These are phyloP conservation scores for Taiwanofungus camphoratus DNA, from an alignment of 1,284 basidiomycete genomes.

Conservation along the genomic window DNA sequence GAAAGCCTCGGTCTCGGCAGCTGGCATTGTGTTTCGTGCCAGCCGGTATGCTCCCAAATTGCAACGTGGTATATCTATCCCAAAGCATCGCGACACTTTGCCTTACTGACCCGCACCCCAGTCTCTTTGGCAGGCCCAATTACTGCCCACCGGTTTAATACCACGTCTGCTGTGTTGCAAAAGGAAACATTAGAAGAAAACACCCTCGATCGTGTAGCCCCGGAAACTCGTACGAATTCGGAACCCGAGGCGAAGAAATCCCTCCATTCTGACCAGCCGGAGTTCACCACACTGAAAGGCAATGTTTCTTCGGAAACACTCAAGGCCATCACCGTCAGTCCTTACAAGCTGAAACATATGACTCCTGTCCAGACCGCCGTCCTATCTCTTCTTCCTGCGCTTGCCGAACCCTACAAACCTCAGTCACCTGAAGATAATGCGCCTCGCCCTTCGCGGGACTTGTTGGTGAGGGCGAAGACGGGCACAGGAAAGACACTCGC, in stretches of 20 bases:
- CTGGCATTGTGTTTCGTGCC: slow-evolving; percentile 11
- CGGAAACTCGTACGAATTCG: background rate
- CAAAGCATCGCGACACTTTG: background rate
- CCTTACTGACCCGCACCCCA: too few species aligned
- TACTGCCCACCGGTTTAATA: slow-evolving; percentile 1
- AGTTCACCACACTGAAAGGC: slow-evolving; percentile 39
- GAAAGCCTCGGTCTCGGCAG: slow-evolving; percentile 7
- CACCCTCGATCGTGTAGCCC: background rate
- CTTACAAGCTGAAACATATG: slow-evolving; percentile 76
- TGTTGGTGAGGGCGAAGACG: slow-evolving; percentile 85
- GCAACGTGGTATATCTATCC: slow-evolving; percentile 5
- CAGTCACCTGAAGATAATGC: slow-evolving; percentile 20
- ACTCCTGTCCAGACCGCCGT: slow-evolving; percentile 83
- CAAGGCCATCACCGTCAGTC: slow-evolving; percentile 58
- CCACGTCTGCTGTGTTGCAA: background rate
- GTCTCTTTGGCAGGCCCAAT: background rate
- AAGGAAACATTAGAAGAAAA: background rate
- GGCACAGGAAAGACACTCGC: slow-evolving; percentile 92
- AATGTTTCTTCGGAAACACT: slow-evolving; percentile 44
- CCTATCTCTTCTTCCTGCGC: slow-evolving; percentile 56
- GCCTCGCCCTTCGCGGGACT: slow-evolving; percentile 42
- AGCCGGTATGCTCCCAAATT: slow-evolving; percentile 2
- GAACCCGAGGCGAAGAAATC: background rate
- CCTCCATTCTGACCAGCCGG: slow-evolving; percentile 17
- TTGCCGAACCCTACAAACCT: slow-evolving; percentile 44